Conservation (phyloP, 306 rosid genomes). For the Castanea sativa region DNA sequence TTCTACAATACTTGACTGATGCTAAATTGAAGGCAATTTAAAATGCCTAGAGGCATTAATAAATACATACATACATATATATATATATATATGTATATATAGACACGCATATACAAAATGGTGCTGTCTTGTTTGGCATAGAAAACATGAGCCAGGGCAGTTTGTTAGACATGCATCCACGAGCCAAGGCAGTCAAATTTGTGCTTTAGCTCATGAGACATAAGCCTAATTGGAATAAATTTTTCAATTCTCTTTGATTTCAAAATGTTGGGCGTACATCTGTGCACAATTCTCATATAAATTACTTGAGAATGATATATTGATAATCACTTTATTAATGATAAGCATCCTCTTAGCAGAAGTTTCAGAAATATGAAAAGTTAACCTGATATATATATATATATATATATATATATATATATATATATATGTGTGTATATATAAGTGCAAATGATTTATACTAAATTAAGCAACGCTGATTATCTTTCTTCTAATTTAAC, state of each 20-base stretch:
- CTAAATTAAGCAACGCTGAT: neutral
- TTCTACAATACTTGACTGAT: neutral
- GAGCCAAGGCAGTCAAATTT: neutral
- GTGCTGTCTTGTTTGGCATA: neutral
- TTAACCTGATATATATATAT: neutral
- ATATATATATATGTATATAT: neutral
- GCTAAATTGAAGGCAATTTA: neutral
- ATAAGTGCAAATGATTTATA: neutral
- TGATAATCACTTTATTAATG: neutral
- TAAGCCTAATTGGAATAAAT: neutral
- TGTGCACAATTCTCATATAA: neutral
- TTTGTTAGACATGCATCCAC: neutral
- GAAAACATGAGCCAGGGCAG: neutral
- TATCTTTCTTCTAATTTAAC: neutral
- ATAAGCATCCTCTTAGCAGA: neutral
- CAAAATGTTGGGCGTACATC: neutral
- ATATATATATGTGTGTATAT: no score
- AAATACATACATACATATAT: no score
- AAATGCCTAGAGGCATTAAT: neutral
- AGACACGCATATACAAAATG: neutral
- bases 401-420: neutral
- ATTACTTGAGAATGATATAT: neutral
- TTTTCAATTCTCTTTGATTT: neutral
- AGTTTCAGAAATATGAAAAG: neutral
- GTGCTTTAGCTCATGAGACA: neutral